Percentiles rank a stretch among this genome's conserved stretches.
phyloP scores from a whole-genome alignment of 78 protist species.

The Cyanophora paradoxa region DNA sequence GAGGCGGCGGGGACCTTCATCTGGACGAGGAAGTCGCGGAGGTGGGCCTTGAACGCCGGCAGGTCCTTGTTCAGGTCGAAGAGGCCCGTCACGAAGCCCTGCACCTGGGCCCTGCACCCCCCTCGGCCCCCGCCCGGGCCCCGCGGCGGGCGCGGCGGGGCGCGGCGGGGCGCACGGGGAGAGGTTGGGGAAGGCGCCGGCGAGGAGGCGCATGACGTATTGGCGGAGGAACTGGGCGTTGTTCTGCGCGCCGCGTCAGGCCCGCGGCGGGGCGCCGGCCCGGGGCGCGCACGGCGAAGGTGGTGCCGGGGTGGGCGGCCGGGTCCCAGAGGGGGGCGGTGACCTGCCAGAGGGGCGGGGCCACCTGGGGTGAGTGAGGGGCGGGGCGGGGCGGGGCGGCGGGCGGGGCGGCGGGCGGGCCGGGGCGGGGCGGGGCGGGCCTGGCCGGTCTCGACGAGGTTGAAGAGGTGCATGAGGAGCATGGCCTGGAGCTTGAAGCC shows the following conservation, averaged over 20 bases:
- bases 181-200: not conserved
- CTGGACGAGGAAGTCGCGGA: constrained; percentile 49
- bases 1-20: constrained; percentile 4
- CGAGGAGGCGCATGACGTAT: not conserved
- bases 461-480: constrained; percentile 14
- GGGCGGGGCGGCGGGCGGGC: not conserved
- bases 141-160: too few relatives aligned
- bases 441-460: not conserved
- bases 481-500: constrained; percentile 40
- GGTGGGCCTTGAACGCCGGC: constrained; percentile 29
- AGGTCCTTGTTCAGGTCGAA: constrained; percentile 11
- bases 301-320: not conserved
- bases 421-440: not conserved
- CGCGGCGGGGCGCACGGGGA: too few relatives aligned
- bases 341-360: too few relatives aligned
- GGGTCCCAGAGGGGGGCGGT: constrained; percentile 3
- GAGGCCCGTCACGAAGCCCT: constrained; percentile 4
- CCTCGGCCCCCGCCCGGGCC: too few relatives aligned
- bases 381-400: not conserved
- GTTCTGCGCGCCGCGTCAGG: too few relatives aligned
- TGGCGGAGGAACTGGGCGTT: constrained; percentile 2
- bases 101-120: constrained; percentile 7
- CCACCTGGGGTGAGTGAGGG: too few relatives aligned
- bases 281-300: too few relatives aligned
- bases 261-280: too few relatives aligned